Evolutionary conservation across 208 protist genomes (phyloP).

Genomic region (Naegleria lovaniensis): DNA sequence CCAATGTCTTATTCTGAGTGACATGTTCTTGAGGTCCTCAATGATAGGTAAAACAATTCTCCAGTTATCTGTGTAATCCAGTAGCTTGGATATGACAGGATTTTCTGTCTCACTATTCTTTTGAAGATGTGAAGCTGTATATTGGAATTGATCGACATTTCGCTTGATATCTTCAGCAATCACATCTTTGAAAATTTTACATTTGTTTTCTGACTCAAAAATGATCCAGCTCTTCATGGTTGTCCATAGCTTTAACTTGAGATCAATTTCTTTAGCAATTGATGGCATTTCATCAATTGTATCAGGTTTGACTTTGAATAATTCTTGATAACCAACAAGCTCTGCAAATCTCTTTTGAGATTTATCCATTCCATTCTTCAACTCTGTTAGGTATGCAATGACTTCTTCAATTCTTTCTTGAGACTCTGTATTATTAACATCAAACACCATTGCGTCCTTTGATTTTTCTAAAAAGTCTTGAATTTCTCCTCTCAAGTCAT

Average conservation of each 20-base stretch:
- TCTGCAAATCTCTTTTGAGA: constrained; percentile 73
- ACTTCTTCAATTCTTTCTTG: constrained; percentile 53
- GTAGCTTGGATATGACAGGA: constrained; percentile 65
- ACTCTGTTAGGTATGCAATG: constrained; percentile 66
- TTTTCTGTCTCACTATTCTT: constrained; percentile 31
- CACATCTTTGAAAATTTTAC: constrained; percentile 27
- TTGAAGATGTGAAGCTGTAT: constrained; percentile 37
- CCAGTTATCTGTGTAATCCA: constrained; percentile 80
- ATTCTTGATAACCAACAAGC: constrained; percentile 67
- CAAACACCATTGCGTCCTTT: constrained; percentile 71
- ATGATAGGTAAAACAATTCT: constrained; percentile 80
- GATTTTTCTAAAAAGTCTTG: constrained; percentile 72
- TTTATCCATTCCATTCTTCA: constrained; percentile 66
- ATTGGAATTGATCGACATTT: constrained; percentile 31
- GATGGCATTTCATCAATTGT: background rate
- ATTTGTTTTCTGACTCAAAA: constrained; percentile 21
- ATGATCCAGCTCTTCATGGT: constrained; percentile 33
- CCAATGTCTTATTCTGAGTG: constrained; percentile 67
- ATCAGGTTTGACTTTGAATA: constrained; percentile 25
- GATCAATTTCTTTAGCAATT: constrained; percentile 22
- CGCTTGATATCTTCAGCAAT: constrained; percentile 35
- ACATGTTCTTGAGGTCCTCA: constrained; percentile 78
- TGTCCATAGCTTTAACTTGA: constrained; percentile 29
- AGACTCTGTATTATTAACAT: constrained; percentile 57
- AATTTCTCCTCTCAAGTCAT: constrained; percentile 70